phyloP scores from a whole-genome alignment of 176 grass and related monocot genomes.

The Phragmites australis region DNA sequence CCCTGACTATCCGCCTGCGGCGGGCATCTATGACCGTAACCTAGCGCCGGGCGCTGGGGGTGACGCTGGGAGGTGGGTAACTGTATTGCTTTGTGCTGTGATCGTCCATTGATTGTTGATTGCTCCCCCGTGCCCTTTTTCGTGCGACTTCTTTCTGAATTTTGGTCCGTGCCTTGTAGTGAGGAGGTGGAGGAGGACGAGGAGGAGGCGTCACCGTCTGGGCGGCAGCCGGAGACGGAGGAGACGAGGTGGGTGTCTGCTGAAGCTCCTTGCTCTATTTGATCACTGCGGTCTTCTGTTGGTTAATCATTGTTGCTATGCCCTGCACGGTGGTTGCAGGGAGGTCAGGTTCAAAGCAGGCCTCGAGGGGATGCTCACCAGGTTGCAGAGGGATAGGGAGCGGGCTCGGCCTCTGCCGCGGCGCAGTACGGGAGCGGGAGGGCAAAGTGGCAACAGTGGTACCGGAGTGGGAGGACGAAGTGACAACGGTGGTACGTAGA shows the following conservation, averaged over 20 bases:
- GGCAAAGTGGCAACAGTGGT: slow-evolving; percentile 26
- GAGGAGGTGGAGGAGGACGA: background rate
- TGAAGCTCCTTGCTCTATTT: background rate
- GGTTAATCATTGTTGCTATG: background rate
- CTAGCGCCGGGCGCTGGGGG: background rate
- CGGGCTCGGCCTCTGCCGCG: background rate
- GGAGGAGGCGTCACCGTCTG: slow-evolving; percentile 9
- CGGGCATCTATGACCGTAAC: slow-evolving; percentile 5
- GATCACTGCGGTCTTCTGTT: background rate
- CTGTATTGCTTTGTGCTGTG: background rate
- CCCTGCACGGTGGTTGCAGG: background rate
- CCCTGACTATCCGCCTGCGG: slow-evolving; percentile 28
- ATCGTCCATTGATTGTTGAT: background rate
- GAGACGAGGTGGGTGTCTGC: slow-evolving; percentile 33
- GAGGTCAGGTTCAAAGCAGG: slow-evolving; percentile 23
- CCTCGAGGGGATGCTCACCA: slow-evolving; percentile 51
- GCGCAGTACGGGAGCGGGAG: background rate
- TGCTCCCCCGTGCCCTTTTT: background rate
- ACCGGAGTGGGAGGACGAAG: background rate
- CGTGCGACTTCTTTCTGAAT: background rate
- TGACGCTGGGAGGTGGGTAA: slow-evolving; percentile 22
- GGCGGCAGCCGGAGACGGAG: slow-evolving; percentile 6
- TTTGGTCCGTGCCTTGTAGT: slow-evolving; percentile 16
- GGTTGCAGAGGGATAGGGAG: slow-evolving; percentile 55
- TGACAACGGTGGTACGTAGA: slow-evolving; percentile 35